Percentiles rank a stretch among this genome's conserved stretches.
These are phyloP conservation scores for Trichoderma semiorbis DNA, from an alignment of 2,329 filamentous ascomycete species.

Conservation along the genomic window DNA sequence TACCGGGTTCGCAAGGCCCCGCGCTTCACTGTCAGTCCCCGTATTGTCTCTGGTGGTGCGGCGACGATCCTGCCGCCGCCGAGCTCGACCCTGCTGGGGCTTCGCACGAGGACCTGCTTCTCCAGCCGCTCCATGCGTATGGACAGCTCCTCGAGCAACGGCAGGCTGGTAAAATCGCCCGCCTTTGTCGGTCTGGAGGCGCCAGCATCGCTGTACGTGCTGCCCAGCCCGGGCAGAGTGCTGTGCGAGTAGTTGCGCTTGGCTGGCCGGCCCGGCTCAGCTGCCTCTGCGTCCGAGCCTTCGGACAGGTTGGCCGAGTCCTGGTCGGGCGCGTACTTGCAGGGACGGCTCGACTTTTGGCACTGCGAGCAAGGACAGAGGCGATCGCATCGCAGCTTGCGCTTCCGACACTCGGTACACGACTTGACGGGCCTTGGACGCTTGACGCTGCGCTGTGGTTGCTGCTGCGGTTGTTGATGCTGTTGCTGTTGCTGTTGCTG, in stretches of 20 bases:
- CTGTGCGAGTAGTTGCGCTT: conserved; percentile 37
- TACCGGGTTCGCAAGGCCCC: conserved; percentile 47
- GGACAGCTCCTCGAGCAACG: conserved; percentile 46
- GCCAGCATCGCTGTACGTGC: conserved; percentile 25
- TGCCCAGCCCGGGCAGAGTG: conserved; percentile 25
- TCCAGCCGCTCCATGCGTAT: conserved; percentile 53
- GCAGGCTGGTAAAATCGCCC: conserved; percentile 31
- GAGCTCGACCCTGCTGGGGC: conserved; percentile 37
- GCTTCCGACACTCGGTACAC: conserved; percentile 55
- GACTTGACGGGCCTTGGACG: conserved; percentile 54
- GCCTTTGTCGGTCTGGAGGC: conserved; percentile 29
- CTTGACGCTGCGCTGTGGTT: conserved; percentile 47
- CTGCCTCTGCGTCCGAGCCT: conserved; percentile 42
- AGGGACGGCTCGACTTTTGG: conserved; percentile 52
- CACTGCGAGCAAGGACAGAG: conserved; percentile 56
- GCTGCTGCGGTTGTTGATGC: conserved; percentile 25
- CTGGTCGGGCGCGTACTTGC: conserved; percentile 51
- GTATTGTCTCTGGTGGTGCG: conserved; percentile 44
- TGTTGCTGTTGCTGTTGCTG: conserved; percentile 31
- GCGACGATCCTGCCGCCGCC: conserved; percentile 32
- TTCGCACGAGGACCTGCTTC: conserved; percentile 44
- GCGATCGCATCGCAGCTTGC: conserved; percentile 56
- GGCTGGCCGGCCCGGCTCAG: conserved; percentile 32
- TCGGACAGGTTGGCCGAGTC: conserved; percentile 48
- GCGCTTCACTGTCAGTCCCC: conserved; percentile 48